Base-by-base conservation (phyloP, 305 asterid species). In the Petunia hybrid region DNA sequence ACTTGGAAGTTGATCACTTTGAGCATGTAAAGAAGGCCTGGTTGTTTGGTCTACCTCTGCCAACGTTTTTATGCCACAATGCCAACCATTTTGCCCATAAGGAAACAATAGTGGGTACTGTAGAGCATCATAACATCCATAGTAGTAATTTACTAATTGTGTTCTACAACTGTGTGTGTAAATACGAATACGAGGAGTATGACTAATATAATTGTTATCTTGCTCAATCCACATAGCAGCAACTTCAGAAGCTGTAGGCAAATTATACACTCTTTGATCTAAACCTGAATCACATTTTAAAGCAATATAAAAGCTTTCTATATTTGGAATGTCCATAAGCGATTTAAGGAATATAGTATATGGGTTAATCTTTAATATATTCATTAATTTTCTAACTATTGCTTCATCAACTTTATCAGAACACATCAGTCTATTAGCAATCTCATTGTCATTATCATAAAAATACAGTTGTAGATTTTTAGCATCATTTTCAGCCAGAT, bases 251-350 rank as follows among this genome's bases (percentile, higher is more conserved):
- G 12, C 7, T 9, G 3, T 48, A 48, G 55, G 3, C 43, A 13
- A 14, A 8, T 82, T 76, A 8, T 48, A 82, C 0, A 77, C 53
- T 40, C 63, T 64, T 0, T 82, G 78, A 6, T 82, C 78, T 3
- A 82, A 3, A 2, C 2, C 6, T 2, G 80, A 64, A 2, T 45
- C 16, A 16, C 42, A 3, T 8, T 9, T 36, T 1, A 81, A 3
- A 3, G 16, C 8, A 6, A 73, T 73, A 0, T 38, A 1, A 1
- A 63, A n/a, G 1, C 6, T 5, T 0, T 81, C 73, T 1, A 22
- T 3, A 3, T 43, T 10, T 4, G 36, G 13, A 31, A 41, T 1
- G 6, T 45, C 1, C 22, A 5, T 10, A 0, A 77, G 6, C 1
- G 46, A 38, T 5, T 3, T 22, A 7, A 82, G 60, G 8, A 68